phyloP scores from a whole-genome alignment of 345 rosid species.

The Acer saccharum region DNA sequence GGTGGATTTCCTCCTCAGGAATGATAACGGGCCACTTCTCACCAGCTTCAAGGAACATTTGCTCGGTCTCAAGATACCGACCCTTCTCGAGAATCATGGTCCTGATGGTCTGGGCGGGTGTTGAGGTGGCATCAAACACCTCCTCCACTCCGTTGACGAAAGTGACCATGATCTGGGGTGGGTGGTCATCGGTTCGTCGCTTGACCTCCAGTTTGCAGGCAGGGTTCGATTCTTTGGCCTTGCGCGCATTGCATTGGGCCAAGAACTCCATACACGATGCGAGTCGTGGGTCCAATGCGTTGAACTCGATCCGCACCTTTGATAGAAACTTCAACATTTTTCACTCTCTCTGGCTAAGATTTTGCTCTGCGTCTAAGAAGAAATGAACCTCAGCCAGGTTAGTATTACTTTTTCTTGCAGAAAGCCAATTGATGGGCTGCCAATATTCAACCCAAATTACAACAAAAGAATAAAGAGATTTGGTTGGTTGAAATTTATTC shows the following conservation, averaged over 20 bases:
- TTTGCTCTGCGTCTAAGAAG: neutral
- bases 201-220: conserved; percentile 77
- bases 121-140: conserved; percentile 69
- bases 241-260: conserved; percentile 88
- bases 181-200: conserved; percentile 86
- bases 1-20: conserved; percentile 74
- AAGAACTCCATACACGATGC: conserved; percentile 89
- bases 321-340: conserved; percentile 89
- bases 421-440: too few relatives aligned
- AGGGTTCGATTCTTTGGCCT: conserved; percentile 90
- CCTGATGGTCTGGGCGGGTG: conserved; percentile 78
- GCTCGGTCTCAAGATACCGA: conserved; percentile 78
- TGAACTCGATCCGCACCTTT: conserved; percentile 78
- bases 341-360: conserved; percentile 7
- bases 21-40: conserved; percentile 88
- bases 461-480: too few relatives aligned
- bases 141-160: conserved; percentile 87
- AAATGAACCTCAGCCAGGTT: neutral
- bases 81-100: conserved; percentile 84
- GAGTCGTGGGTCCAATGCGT: conserved; percentile 72
- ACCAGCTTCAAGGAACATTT: conserved; percentile 91
- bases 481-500: too few relatives aligned
- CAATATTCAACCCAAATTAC: too few relatives aligned
- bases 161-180: conserved; percentile 78
- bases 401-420: too few relatives aligned